Evolutionary conservation across 78 protist genomes (phyloP).

Genomic region (Capsaspora owczarzaki): DNA sequence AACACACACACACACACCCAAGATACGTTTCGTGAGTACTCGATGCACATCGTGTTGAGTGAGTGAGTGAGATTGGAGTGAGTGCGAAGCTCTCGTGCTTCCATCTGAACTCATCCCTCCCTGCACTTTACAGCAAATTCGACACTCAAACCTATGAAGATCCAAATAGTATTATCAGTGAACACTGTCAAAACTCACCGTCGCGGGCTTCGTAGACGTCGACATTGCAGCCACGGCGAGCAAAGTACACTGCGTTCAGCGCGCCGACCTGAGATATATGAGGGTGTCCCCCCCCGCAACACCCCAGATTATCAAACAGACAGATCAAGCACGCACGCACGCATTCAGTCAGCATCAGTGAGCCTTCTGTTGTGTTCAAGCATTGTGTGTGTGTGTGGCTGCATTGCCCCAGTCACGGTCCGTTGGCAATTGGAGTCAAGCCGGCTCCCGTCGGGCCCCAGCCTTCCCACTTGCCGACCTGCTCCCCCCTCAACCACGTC

Average conservation of each 20-base stretch:
- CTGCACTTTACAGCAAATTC: too few relatives aligned
- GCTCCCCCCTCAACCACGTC: too few relatives aligned
- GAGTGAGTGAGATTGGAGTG: background rate
- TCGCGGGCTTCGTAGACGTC: constrained; percentile 2
- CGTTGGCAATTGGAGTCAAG: too few relatives aligned
- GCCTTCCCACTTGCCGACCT: too few relatives aligned
- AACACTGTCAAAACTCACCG: background rate
- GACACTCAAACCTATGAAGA: background rate
- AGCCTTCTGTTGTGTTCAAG: too few relatives aligned
- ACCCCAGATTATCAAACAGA: background rate
- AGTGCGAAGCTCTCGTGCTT: background rate
- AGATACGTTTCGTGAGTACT: background rate
- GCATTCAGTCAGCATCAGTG: too few relatives aligned
- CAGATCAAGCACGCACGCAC: too few relatives aligned
- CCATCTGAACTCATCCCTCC: background rate
- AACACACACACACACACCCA: background rate
- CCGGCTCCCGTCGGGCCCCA: too few relatives aligned
- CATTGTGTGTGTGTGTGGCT: background rate
- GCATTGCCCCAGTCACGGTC: background rate
- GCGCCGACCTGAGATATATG: constrained; percentile 5
- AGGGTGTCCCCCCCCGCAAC: too few relatives aligned
- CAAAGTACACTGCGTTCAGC: background rate
- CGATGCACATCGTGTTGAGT: background rate
- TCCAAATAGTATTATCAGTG: background rate
- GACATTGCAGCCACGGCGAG: constrained; percentile 1